Percentiles rank a stretch among this genome's conserved stretches.
phyloP scores from a whole-genome alignment of 2,329 filamentous ascomycete species.

The Aspergillus clavatus region DNA sequence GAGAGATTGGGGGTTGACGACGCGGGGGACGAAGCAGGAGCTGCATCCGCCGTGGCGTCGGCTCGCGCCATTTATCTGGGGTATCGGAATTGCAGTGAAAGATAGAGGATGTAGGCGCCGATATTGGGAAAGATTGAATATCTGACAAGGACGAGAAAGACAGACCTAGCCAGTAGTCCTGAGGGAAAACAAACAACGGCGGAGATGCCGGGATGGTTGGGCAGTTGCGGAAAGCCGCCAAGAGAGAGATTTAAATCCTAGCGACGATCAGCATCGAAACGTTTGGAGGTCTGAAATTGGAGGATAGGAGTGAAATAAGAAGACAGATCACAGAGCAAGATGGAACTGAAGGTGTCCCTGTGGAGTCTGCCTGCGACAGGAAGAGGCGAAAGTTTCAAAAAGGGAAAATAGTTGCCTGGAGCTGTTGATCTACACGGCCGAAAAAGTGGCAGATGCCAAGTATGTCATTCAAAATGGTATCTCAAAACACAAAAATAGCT shows the following conservation, averaged over 20 bases:
- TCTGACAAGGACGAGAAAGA: background rate
- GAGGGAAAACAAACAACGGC: constrained; percentile 8
- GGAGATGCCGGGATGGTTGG: constrained; percentile 10
- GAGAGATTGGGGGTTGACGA: constrained; percentile 11
- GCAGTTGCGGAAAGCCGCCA: constrained; percentile 8
- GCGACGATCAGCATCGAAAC: constrained; percentile 2
- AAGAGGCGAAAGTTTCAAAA: background rate
- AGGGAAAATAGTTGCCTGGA: background rate
- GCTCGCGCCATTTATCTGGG: constrained; percentile 18
- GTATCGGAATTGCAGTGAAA: background rate
- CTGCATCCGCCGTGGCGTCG: constrained; percentile 23
- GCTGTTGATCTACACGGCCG: background rate
- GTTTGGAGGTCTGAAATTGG: background rate
- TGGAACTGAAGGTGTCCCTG: no score
- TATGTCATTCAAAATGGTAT: constrained; percentile 21
- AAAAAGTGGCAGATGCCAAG: background rate
- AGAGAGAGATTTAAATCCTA: constrained; percentile 2
- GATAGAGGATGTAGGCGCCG: background rate
- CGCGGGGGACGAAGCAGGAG: constrained; percentile 23
- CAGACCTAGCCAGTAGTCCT: no score
- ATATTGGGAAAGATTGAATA: background rate
- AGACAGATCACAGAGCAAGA: background rate
- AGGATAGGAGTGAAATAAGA: background rate
- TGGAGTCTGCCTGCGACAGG: no score
- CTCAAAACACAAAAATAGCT: constrained; percentile 16